These are phyloP conservation scores for Leucoagaricus sp. DNA, from an alignment of 1,284 basidiomycete species.

Conservation along the genomic window DNA sequence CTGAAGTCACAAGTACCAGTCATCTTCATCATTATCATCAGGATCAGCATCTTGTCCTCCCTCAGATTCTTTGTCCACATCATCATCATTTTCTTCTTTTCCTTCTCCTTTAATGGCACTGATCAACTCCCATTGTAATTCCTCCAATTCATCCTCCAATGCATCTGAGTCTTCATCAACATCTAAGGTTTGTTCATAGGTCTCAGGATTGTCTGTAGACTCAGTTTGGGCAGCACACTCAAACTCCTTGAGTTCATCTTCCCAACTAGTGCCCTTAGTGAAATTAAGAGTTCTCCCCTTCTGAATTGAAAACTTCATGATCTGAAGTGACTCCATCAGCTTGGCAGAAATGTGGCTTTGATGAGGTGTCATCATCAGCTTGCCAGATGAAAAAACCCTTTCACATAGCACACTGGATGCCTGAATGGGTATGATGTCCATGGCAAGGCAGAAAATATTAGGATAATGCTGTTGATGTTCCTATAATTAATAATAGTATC, in stretches of 20 bases:
- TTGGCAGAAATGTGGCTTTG: constrained; percentile 17
- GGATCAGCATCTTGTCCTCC: too few species aligned
- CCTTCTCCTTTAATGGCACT: too few species aligned
- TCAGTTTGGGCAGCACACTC: too few species aligned
- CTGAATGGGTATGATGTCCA: constrained; percentile 23
- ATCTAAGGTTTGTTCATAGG: too few species aligned
- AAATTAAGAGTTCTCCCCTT: constrained; percentile 16
- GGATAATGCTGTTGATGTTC: constrained; percentile 18
- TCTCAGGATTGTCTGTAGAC: too few species aligned
- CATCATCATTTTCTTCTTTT: too few species aligned
- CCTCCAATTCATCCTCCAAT: too few species aligned
- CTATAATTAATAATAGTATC: constrained; percentile 1
- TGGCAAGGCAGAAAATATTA: constrained; percentile 17
- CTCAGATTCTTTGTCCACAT: too few species aligned
- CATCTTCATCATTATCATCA: too few species aligned
- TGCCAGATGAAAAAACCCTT: constrained; percentile 23
- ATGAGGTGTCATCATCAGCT: constrained; percentile 20
- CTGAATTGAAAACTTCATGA: constrained; percentile 23
- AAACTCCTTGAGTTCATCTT: neutral
- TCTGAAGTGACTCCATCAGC: constrained; percentile 28
- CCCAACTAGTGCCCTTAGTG: constrained; percentile 11
- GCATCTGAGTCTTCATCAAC: too few species aligned
- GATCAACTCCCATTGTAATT: too few species aligned
- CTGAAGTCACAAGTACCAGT: too few species aligned
- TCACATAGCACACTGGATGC: constrained; percentile 24